A percentile compares a stretch with the other conserved stretches of the same genome.
Evolutionary conservation across 2,329 filamentous ascomycete species (phyloP).

Genomic region (Dothidotthia symphoricarpi): DNA sequence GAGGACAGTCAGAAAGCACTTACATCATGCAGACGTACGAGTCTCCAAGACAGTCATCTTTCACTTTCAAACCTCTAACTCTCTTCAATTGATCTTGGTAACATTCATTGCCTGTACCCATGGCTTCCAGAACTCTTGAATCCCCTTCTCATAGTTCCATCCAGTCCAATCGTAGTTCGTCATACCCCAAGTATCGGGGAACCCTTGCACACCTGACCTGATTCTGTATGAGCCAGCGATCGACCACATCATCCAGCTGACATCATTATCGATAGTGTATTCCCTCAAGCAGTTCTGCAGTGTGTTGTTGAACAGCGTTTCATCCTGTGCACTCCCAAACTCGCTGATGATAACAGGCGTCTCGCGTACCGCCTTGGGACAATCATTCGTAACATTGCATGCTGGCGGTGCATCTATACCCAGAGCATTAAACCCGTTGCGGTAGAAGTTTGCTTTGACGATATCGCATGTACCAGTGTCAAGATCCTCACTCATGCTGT

Average conservation of each 20-base stretch:
- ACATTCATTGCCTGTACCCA: slow-evolving; percentile 48
- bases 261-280: slow-evolving; percentile 47
- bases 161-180: slow-evolving; percentile 49
- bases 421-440: slow-evolving; percentile 52
- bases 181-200: slow-evolving; percentile 52
- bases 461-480: slow-evolving; percentile 50
- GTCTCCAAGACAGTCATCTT: too few relatives aligned
- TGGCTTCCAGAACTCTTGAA: slow-evolving; percentile 53
- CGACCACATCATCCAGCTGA: slow-evolving; percentile 54
- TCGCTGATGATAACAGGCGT: slow-evolving; percentile 42
- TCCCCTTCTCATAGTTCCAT: slow-evolving; percentile 48
- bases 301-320: slow-evolving; percentile 45
- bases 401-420: slow-evolving; percentile 37
- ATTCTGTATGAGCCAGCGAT: slow-evolving; percentile 52
- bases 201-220: slow-evolving; percentile 47
- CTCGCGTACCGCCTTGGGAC: slow-evolving; percentile 34
- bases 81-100: slow-evolving; percentile 11
- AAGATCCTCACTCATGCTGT: slow-evolving; percentile 44
- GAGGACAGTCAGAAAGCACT: too few relatives aligned
- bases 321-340: slow-evolving; percentile 41
- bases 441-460: slow-evolving; percentile 52
- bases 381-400: slow-evolving; percentile 39
- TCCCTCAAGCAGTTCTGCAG: slow-evolving; percentile 49
- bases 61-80: too few relatives aligned
- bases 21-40: too few relatives aligned